Percentiles rank a stretch among this genome's conserved stretches.
Conservation (phyloP, 495 filamentous ascomycete species). For the Tuber microsphaerosporum region DNA sequence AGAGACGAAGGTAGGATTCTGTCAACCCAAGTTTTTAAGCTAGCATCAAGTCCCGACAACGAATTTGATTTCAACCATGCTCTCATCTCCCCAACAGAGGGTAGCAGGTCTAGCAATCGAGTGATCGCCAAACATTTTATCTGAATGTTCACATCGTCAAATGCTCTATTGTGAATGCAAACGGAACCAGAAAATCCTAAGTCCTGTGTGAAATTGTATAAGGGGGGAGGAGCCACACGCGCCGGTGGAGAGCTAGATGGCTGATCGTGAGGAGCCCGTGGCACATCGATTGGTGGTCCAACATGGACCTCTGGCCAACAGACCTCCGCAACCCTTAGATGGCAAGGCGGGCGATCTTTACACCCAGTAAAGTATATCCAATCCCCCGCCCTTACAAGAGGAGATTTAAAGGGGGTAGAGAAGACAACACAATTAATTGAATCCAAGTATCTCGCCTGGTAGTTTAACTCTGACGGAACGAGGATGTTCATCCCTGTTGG, state of each 20-base stretch:
- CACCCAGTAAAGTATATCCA: constrained; percentile 50
- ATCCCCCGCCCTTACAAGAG: constrained; percentile 49
- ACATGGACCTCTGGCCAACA: constrained; percentile 42
- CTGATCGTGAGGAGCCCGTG: constrained; percentile 10
- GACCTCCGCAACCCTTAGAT: constrained; percentile 45
- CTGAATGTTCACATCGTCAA: constrained; percentile 48
- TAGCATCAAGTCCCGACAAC: constrained; percentile 42
- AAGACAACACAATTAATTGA: neutral
- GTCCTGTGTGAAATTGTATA: neutral
- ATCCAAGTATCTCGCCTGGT: constrained; percentile 8
- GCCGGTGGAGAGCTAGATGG: constrained; percentile 13
- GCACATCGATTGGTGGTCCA: constrained; percentile 32
- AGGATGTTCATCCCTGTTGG: constrained; percentile 62
- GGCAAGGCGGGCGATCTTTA: constrained; percentile 16
- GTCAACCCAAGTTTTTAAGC: constrained; percentile 55
- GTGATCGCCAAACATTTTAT: constrained; percentile 53
- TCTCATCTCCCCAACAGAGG: constrained; percentile 58
- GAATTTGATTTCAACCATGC: constrained; percentile 49
- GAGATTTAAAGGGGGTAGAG: neutral
- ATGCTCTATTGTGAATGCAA: constrained; percentile 50
- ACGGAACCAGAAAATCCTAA: constrained; percentile 5
- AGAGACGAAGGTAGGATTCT: constrained; percentile 60
- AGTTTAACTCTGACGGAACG: constrained; percentile 49
- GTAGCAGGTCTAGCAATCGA: constrained; percentile 61
- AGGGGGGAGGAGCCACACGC: neutral